These are phyloP conservation scores for Primulina eburnea DNA, from an alignment of 257 asterid species.

Conservation along the genomic window DNA sequence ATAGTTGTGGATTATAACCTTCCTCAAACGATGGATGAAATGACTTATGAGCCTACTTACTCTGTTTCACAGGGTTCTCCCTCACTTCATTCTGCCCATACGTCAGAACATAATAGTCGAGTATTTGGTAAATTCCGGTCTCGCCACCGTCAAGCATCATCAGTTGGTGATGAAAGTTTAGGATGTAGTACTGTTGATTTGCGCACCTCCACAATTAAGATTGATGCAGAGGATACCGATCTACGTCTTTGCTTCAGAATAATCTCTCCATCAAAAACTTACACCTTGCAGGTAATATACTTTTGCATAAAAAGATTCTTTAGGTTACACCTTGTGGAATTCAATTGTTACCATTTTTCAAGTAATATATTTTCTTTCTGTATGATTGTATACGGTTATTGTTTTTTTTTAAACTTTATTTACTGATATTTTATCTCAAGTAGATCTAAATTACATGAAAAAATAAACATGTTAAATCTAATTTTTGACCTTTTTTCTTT, in stretches of 20 bases:
- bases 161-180: slow-evolving; percentile 58
- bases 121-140: slow-evolving; percentile 90
- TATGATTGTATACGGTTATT: background rate
- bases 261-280: slow-evolving; percentile 81
- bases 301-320: slow-evolving; percentile 18
- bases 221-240: slow-evolving; percentile 93
- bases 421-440: background rate
- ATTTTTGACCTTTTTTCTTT: background rate
- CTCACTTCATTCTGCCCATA: slow-evolving; percentile 43
- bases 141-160: slow-evolving; percentile 54
- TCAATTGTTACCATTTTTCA: slow-evolving; percentile 12
- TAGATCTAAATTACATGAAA: background rate
- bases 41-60: slow-evolving; percentile 24
- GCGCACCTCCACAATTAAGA: slow-evolving; percentile 82
- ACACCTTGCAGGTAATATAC: slow-evolving; percentile 73
- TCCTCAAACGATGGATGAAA: slow-evolving; percentile 8
- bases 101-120: slow-evolving; percentile 59
- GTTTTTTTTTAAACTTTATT: background rate
- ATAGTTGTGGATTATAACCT: background rate
- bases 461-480: background rate
- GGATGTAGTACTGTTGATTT: slow-evolving; percentile 82
- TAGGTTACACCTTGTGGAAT: background rate
- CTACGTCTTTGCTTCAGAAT: slow-evolving; percentile 92
- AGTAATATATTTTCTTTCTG: slow-evolving; percentile 1
- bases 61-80: slow-evolving; percentile 66